phyloP scores from a whole-genome alignment of 805 yeast genomes.

The Wickerhamiella occidentalis region DNA sequence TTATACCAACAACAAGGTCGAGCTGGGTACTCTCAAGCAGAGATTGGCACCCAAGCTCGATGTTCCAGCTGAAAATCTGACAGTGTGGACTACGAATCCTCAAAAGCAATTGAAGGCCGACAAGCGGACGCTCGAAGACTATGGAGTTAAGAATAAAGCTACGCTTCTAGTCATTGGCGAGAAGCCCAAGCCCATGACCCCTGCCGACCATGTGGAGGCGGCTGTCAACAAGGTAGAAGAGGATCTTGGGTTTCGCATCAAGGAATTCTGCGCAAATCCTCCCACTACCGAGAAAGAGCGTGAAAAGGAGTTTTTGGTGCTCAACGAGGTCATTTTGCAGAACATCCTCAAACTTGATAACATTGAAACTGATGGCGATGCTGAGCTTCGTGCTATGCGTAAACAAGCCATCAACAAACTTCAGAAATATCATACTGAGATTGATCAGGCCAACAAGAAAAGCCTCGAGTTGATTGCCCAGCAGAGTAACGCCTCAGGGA shows the following conservation, averaged over 20 bases:
- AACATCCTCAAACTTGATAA: constrained; percentile 27
- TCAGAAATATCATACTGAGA: constrained; percentile 24
- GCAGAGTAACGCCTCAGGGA: background rate
- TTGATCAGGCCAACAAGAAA: constrained; percentile 22
- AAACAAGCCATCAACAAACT: constrained; percentile 27
- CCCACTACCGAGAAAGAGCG: constrained; percentile 20
- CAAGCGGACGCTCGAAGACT: constrained; percentile 15
- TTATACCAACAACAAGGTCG: constrained; percentile 52
- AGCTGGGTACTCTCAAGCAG: constrained; percentile 45
- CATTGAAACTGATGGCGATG: constrained; percentile 26
- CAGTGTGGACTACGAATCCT: constrained; percentile 16
- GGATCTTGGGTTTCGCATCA: constrained; percentile 22
- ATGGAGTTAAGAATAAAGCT: constrained; percentile 18
- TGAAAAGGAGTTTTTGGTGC: constrained; percentile 25
- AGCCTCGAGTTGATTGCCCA: background rate
- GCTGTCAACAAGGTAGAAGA: constrained; percentile 20
- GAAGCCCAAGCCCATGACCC: constrained; percentile 2
- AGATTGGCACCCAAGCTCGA: constrained; percentile 46
- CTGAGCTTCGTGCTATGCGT: constrained; percentile 25
- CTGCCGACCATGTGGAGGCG: constrained; percentile 13
- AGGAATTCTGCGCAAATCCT: constrained; percentile 18
- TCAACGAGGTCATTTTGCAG: constrained; percentile 28
- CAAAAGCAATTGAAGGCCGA: constrained; percentile 17
- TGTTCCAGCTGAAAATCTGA: constrained; percentile 27
- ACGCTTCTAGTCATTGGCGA: constrained; percentile 18